A percentile compares a stretch with the other conserved stretches of the same genome.
Conservation (phyloP, 805 yeast genomes). For the Cyberlindnera maritima region DNA sequence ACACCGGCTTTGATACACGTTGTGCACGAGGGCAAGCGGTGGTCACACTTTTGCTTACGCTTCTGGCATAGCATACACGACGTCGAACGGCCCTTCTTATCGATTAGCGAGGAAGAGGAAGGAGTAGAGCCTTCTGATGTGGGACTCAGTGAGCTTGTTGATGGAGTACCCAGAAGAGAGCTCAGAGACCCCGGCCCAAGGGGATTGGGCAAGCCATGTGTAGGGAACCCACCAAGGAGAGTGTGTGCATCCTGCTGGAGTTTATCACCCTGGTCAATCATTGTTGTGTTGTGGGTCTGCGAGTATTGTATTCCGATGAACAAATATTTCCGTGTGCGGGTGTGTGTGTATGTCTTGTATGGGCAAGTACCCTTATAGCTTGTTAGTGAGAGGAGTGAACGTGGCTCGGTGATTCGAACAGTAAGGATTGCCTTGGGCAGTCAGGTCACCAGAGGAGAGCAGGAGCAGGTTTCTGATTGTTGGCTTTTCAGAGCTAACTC, state of each 20-base stretch:
- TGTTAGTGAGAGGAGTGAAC: not conserved
- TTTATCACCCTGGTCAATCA: slow-evolving; percentile 1
- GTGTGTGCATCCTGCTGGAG: slow-evolving; percentile 7
- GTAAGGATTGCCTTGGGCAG: not conserved
- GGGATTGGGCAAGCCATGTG: not conserved
- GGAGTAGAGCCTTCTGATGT: slow-evolving; percentile 6
- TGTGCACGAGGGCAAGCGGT: slow-evolving; percentile 60
- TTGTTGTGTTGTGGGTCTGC: not conserved
- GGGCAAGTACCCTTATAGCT: too few relatives aligned
- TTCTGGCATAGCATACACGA: slow-evolving; percentile 56
- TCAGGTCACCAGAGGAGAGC: not conserved
- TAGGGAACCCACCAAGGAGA: slow-evolving; percentile 11
- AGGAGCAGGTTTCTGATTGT: too few relatives aligned
- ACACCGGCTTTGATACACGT: slow-evolving; percentile 64
- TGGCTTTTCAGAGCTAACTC: not conserved
- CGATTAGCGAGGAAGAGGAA: slow-evolving; percentile 23
- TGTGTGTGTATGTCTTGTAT: not conserved
- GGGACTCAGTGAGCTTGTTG: not conserved
- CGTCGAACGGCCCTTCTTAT: slow-evolving; percentile 55
- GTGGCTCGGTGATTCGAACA: slow-evolving; percentile 3
- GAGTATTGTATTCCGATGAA: too few relatives aligned
- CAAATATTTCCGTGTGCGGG: not conserved
- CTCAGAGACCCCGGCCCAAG: not conserved
- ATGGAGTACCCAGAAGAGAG: not conserved
- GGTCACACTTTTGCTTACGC: slow-evolving; percentile 65